Base-by-base conservation (phyloP, 1,139 yeast genomes). In the Saccharomyces pastorianus region DNA sequence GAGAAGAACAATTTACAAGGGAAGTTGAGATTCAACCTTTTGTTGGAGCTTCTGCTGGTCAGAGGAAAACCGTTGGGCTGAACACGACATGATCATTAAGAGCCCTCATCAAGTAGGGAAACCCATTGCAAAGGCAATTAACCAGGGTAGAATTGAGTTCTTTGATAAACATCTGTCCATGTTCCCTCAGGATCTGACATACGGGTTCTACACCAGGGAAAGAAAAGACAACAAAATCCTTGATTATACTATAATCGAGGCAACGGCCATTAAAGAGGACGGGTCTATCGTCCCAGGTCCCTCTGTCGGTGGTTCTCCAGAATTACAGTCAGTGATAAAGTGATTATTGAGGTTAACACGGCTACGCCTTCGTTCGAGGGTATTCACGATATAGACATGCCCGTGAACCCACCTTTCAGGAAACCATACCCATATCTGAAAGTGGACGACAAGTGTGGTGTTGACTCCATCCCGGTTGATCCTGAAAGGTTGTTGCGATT, bases 101-200 rank as follows among this genome's bases (percentile, higher is more conserved):
- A 85, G 99, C 27, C 99, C 99, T 38, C 98, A 93, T 75, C 99
- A 93, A 75, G 98, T 93, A 57, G 98, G 98, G 67, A 91, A 87
- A 71, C 95, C 96, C 65, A 91, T 93, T 68, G 87, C 96, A 50
- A 81, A 80, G 58, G 91, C 93, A 54, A 93, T 93, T 73, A 93
- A 93, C 72, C 84, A 82, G 54, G 96, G 96, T 56, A 78, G 85
- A 71, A 93, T 93, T 58, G 76, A 78, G 64, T 93, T 93, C 73
- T 91, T 90, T 66, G 99, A 93, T 75, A 93, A 93, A 76, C 98
- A 93, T 72, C 78, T 93, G 73, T 89, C 96, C 31, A 91, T 93
- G 96, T 91, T 91, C 73, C 96, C 98, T 29, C 99, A 93, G 75
- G 98, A 93, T 71, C 80, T 93, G 71, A 88, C 96, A 47, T 93